Base-by-base conservation (phyloP, 2,329 filamentous ascomycete species). In the Harringtonia lauricola region DNA sequence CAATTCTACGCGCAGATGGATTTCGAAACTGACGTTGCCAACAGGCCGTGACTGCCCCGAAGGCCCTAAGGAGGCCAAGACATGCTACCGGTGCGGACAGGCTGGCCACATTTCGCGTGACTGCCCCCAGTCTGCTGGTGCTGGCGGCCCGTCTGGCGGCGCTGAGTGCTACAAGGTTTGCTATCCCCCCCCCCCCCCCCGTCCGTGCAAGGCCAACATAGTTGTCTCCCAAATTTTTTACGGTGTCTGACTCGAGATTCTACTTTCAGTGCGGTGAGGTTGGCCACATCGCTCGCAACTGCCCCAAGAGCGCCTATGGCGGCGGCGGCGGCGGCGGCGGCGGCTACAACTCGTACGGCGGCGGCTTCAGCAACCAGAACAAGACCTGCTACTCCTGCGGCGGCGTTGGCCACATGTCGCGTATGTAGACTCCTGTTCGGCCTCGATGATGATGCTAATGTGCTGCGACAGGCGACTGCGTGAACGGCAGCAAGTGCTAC, bases 401-500 rank as follows among this genome's bases (percentile, higher is more conserved):
- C 57, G 92, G 92, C 54, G 89, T 87, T 62, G 90, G 90, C 59
- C 92, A 98, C 74, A 90, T 95, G 84, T 89, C 86, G 62, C 84
- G 89, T 74, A 62, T 59, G 75, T 72, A 14, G n/a, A 2, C 13
- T 18, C 22, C 8, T n/a, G 10, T 39, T 29, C 26, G 5, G 10
- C 15, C n/a, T 15, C 13, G 12, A 28, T 29, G 13, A 28, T n/a
- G n/a, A 10, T n/a, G 19, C 15, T 24, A 14, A 3, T n/a, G 19
- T 17, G 29, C 3, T 33, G 9, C 17, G n/a, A 40, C 45, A 79
- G 76, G 77, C 55, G 92, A 96, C 70, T 98, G 92, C 70, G 94
- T 90, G 57, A 94, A 96, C 66, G 92, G 92, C 59, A 90, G 94
- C 75, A 96, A 96, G 76, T 98, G 92, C 83, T 98, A 96, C 81